phyloP scores from a whole-genome alignment of 805 yeast species.

The Wickerhamomyces canadensis region DNA sequence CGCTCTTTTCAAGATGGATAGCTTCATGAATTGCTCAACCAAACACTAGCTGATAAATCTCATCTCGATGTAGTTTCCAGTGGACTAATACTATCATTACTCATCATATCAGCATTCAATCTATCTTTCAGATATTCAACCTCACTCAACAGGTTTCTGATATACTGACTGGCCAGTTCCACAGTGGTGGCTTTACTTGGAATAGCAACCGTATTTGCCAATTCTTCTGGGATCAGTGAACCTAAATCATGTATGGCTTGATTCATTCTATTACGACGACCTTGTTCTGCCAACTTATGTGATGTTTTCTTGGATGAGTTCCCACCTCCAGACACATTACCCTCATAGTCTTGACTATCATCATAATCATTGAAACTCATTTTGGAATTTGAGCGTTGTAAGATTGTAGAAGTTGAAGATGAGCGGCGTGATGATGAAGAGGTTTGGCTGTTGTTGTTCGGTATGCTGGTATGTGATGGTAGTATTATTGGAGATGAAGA shows the following conservation, averaged over 20 bases:
- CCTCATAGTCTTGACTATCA: too few species aligned
- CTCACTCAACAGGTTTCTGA: constrained; percentile 39
- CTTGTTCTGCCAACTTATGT: constrained; percentile 95
- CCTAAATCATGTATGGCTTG: constrained; percentile 75
- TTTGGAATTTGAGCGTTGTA: not conserved
- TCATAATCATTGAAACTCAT: too few species aligned
- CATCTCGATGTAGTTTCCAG: constrained; percentile 21
- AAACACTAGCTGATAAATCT: too few species aligned
- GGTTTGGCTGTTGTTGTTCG: constrained; percentile 9
- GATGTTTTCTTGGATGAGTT: constrained; percentile 34
- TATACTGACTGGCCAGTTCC: constrained; percentile 76
- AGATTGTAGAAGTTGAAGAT: constrained; percentile 12
- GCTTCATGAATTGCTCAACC: too few species aligned
- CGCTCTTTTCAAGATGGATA: too few species aligned
- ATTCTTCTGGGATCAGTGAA: constrained; percentile 54
- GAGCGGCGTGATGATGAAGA: constrained; percentile 10
- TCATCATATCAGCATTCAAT: constrained; percentile 13
- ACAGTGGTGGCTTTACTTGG: constrained; percentile 95
- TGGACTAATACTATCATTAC: constrained; percentile 26
- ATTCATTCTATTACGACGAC: constrained; percentile 89
- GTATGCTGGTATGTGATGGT: too few species aligned
- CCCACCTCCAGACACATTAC: too few species aligned
- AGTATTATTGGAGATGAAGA: constrained; percentile 16
- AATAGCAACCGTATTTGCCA: constrained; percentile 47
- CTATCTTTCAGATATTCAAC: constrained; percentile 20